Conservation (phyloP, 1,284 basidiomycete genomes). For the Fomitopsis palustris region DNA sequence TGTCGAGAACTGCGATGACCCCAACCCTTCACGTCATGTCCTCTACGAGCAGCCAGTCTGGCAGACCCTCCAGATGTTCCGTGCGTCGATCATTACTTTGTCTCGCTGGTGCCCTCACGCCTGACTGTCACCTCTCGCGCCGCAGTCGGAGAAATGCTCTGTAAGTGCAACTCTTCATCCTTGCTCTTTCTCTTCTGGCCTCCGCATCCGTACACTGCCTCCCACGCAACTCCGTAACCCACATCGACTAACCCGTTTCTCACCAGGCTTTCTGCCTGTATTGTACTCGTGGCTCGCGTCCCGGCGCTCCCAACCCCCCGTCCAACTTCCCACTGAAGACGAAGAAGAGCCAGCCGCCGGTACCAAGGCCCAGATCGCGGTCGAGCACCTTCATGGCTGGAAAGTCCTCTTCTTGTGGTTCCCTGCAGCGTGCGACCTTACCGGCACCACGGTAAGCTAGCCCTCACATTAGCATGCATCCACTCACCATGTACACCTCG, state of each 20-base stretch:
- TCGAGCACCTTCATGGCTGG: constrained; percentile 59
- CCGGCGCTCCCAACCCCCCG: constrained; percentile 41
- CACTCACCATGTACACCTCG: not conserved
- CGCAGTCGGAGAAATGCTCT: constrained; percentile 87
- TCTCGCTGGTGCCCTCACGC: constrained; percentile 23
- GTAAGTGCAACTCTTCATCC: constrained; percentile 45
- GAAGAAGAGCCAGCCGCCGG: constrained; percentile 35
- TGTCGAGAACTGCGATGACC: constrained; percentile 81
- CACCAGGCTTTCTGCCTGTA: constrained; percentile 77
- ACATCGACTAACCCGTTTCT: constrained; percentile 24
- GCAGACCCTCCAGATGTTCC: constrained; percentile 92
- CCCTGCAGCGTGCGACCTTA: constrained; percentile 86
- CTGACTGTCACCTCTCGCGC: constrained; percentile 26
- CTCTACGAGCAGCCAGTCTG: constrained; percentile 91
- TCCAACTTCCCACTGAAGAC: constrained; percentile 55
- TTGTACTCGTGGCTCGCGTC: constrained; percentile 62
- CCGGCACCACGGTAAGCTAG: constrained; percentile 74
- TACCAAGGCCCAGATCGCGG: constrained; percentile 21
- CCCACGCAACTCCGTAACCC: constrained; percentile 11
- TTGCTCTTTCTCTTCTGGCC: constrained; percentile 4
- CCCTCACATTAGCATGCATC: constrained; percentile 6
- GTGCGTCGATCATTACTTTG: constrained; percentile 45
- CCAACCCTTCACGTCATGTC: constrained; percentile 50
- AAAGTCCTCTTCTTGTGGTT: constrained; percentile 79
- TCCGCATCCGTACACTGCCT: constrained; percentile 9